Base-by-base conservation (phyloP, 257 asterid genomes). In the Perilla frutescens region DNA sequence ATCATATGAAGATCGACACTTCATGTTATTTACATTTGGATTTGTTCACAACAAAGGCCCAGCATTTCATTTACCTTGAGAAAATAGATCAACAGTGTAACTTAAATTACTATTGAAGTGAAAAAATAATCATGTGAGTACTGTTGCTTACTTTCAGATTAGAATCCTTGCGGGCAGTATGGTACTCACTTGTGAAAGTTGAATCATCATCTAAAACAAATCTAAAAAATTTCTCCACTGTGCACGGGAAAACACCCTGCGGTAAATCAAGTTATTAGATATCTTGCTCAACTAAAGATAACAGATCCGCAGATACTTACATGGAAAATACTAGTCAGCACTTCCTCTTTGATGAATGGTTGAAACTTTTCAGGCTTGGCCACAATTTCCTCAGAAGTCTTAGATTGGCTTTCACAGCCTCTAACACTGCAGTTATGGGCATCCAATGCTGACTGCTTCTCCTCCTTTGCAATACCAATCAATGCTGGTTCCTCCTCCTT, bases 211-310 rank as follows among this genome's bases (percentile, higher is more conserved):
- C 90, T 70, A 95, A 63, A 48, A 95, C 64, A 73, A 87, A 78
- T 66, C 85, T 85, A 88, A 88, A 91, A 80, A 85, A 90, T 77
- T 95, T 91, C 81, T 92, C 98, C 39, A 89, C 90, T 4, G 90
- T 88, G 88, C 94, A 95, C 26, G 96, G 93, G 73, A 90, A 92
- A 70, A 79, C 72, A 80, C 83, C 98, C 99, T 94, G 90, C 80
- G 48, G 81, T 15, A 51, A 55, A 81, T 63, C 62, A 76, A 66
- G 61, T 54, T 47, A 34, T 57, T 29, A 58, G 39, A 36, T 31
- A 31, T 47, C 26, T 37, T 69, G 54, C 64, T 60, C 37, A 64
- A 47, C 36, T 26, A 20, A 73, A 69, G 55, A 70, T 40, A 37
- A 31, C 73, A 49, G 75, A 32, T 50, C 31, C 39, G 57, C 6